Evolutionary conservation across 2,329 filamentous ascomycete genomes (phyloP).

Genomic region (Venturia nashicola): DNA sequence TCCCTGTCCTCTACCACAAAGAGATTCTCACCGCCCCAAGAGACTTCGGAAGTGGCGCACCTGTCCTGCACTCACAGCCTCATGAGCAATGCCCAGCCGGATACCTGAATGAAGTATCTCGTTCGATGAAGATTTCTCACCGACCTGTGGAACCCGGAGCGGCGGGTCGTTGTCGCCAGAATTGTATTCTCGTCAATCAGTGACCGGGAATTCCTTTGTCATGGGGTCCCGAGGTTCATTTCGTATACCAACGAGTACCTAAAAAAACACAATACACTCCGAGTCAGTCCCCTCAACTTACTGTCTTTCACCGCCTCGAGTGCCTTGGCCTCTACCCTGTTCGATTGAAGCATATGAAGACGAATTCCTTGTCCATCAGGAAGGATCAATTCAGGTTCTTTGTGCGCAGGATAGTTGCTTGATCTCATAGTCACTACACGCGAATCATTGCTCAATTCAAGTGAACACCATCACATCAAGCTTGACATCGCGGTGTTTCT

Average conservation of each 20-base stretch:
- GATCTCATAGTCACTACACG: too few relatives aligned
- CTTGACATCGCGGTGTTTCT: too few relatives aligned
- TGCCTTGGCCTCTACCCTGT: neutral
- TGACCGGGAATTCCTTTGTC: too few relatives aligned
- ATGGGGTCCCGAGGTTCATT: neutral
- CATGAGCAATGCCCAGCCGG: neutral
- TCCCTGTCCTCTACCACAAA: neutral
- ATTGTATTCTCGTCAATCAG: neutral
- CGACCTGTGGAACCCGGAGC: neutral
- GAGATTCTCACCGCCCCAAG: neutral
- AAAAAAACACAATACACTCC: neutral
- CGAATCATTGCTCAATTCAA: too few relatives aligned
- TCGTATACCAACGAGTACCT: neutral
- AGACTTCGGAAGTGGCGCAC: neutral
- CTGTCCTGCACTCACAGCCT: neutral
- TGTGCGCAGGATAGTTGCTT: too few relatives aligned
- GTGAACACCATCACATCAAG: too few relatives aligned
- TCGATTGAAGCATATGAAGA: neutral
- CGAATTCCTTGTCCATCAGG: too few relatives aligned
- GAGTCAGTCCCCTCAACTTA: neutral
- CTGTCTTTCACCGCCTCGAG: neutral
- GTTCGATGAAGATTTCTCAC: neutral
- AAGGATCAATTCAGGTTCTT: too few relatives aligned
- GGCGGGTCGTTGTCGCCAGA: neutral
- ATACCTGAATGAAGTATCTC: neutral